Percentiles rank a stretch among this genome's conserved stretches.
Evolutionary conservation across 2,329 filamentous ascomycete species (phyloP).

Genomic region (Rhinocladiella mackenziei): DNA sequence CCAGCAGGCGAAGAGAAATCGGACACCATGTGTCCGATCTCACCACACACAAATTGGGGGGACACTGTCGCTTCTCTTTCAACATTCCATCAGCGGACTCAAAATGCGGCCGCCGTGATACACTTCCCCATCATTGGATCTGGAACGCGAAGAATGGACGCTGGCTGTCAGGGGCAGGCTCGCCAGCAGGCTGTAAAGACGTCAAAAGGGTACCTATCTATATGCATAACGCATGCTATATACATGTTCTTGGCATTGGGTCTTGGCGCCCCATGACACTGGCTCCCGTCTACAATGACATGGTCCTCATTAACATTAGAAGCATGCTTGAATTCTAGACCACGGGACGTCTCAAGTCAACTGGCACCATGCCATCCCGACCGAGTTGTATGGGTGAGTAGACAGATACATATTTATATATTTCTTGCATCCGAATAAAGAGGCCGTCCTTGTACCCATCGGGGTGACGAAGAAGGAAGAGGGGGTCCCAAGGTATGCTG

Average conservation of each 20-base stretch:
- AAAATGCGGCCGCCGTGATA: conserved; percentile 17
- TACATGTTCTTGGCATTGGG: conserved; percentile 7
- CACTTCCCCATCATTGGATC: conserved; percentile 2
- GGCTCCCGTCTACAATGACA: conserved; percentile 11
- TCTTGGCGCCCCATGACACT: too few relatives aligned
- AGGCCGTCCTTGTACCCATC: conserved; percentile 17
- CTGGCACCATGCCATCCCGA: conserved; percentile 7
- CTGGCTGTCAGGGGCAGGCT: too few relatives aligned
- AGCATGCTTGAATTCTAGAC: conserved; percentile 22
- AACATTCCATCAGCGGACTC: conserved; percentile 16
- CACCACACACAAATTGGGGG: conserved; percentile 21
- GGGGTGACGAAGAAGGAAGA: conserved; percentile 10
- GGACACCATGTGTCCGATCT: conserved; percentile 22
- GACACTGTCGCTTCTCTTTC: conserved; percentile 20
- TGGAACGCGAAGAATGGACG: too few relatives aligned
- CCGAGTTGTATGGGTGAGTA: background rate
- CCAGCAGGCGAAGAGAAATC: background rate
- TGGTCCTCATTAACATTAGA: conserved; percentile 17
- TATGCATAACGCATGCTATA: too few relatives aligned
- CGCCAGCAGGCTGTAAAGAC: too few relatives aligned
- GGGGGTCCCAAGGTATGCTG: conserved; percentile 17
- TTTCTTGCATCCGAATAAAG: conserved; percentile 16
- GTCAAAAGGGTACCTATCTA: too few relatives aligned
- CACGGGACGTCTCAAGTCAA: conserved; percentile 15
- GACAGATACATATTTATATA: conserved; percentile 19